Base-by-base conservation (phyloP, 768 basidiomycete genomes). In the Suillus americanus region DNA sequence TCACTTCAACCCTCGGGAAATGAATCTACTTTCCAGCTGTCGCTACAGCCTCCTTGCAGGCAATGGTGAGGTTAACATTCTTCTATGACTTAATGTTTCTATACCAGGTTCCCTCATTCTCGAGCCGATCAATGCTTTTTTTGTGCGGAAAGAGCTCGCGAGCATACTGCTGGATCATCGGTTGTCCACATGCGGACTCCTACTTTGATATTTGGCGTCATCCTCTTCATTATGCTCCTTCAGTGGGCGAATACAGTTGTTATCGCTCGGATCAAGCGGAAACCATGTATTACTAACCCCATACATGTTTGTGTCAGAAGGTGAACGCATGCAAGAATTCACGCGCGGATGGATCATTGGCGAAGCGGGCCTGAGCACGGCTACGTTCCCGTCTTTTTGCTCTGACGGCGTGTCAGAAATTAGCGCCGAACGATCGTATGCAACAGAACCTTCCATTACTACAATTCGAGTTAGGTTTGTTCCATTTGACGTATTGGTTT, bases 41-140 rank as follows among this genome's bases (percentile, higher is more conserved):
- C 12, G 57, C 25, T 59, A 59, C 57, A 59, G 57, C 57, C 57
- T 59, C 57, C 57, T 59, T 59, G 57, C 57, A 59, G 57, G 57
- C 35, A 59, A 41, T 59, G 57, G 57, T 41, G 57, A 59, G 57
- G 57, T 59, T 28, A 38, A 18, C 12, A 10, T 41, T 38, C 57
- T 59, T 59, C 25, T 20, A 59, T 59, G 57, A 59, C 57, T 59
- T 40, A 59, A 59, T 59, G 25, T 3, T 59, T 59, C 28, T 40
- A 28, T 59, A 59, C 40, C 9, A 41, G 40, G 40, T 28, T 20
- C 18, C 40, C 57, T 59, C 40, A 41, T 59, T 59, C 41, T 59
- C 40, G 18, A 30, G 25, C 38, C 56, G 56, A 57, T 38, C 38
- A 40, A 56, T 56, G n/a, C 35, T 56, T 56, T 23, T 33, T 56